Percentiles rank a stretch among this genome's conserved stretches.
Conservation (phyloP, 2,329 filamentous ascomycete species). For the Hortaea sp. region DNA sequence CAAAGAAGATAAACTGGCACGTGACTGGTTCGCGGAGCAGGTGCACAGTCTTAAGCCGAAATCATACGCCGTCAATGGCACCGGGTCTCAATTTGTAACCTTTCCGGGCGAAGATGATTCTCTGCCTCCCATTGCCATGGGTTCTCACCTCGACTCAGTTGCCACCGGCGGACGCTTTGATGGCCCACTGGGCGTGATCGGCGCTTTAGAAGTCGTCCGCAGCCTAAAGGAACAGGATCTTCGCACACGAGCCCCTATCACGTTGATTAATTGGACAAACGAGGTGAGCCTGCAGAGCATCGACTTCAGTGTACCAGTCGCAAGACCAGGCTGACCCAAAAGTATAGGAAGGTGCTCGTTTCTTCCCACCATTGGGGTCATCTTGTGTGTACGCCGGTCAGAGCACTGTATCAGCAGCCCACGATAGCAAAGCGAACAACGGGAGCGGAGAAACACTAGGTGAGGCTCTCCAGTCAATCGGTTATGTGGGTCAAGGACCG, state of each 20-base stretch:
- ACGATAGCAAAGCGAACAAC: slow-evolving; percentile 7
- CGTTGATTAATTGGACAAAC: slow-evolving; percentile 20
- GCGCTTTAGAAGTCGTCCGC: slow-evolving; percentile 27
- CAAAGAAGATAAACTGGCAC: slow-evolving; percentile 14
- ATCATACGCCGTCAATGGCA: slow-evolving; percentile 12
- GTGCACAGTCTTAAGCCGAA: slow-evolving; percentile 6
- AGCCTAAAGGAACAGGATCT: slow-evolving; percentile 25
- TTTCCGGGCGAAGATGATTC: slow-evolving; percentile 11
- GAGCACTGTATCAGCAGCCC: slow-evolving; percentile 15
- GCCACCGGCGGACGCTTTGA: slow-evolving; percentile 19
- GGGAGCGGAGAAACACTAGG: slow-evolving; percentile 11
- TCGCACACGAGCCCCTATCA: slow-evolving; percentile 13
- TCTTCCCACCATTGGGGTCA: slow-evolving; percentile 4
- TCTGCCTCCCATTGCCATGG: slow-evolving; percentile 18
- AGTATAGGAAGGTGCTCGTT: slow-evolving; percentile 9
- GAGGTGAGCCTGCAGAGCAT: not conserved
- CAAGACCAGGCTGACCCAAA: too few relatives aligned
- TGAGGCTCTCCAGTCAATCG: slow-evolving; percentile 20
- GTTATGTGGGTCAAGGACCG: slow-evolving; percentile 20
- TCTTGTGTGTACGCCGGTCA: slow-evolving; percentile 13
- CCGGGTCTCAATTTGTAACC: slow-evolving; percentile 13
- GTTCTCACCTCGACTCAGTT: slow-evolving; percentile 13
- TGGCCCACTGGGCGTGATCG: slow-evolving; percentile 17
- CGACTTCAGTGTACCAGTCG: too few relatives aligned
- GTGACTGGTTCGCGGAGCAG: slow-evolving; percentile 17